Evolutionary conservation across 257 asterid genomes (phyloP), one percentile per base, ranked within the genome.

Genomic region (Eustoma russellianum): DNA sequence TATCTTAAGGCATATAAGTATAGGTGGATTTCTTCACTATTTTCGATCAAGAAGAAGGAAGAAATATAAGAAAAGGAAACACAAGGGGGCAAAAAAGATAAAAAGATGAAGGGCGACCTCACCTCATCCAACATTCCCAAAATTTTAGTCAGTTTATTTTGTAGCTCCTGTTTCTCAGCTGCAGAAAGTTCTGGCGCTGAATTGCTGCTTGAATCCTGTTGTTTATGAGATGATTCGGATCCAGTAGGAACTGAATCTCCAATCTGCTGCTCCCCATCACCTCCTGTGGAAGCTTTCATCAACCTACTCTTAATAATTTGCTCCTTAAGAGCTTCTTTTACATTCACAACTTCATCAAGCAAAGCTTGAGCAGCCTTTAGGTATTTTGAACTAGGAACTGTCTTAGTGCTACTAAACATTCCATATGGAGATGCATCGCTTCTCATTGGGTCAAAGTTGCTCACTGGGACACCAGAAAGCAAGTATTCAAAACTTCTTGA

Each of bases 81-180:
- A 46, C 14, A 24, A 2, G 38, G 14, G 2, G n/a, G n/a, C n/a
- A n/a, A n/a, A n/a, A 28, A 24, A 46, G 1, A 7, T 7, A 9
- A 50, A 51, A 24, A n/a, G 33, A 4, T 24, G 30, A 24, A 24
- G 30, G 30, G 46, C 53, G 50, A 15, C 48, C 83, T 72, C 60
- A 88, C 97, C 93, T 83, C 93, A 41, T 83, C 97, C 71, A 81
- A 61, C 95, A 89, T 85, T 5, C 85, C 64, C 61, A 86, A 64
- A 75, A 89, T 94, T 79, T 83, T 83, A 3, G 86, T 57, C 53
- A 75, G 48, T 71, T 79, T 85, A 64, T 71, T 81, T 33, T 83
- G 95, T 74, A 79, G 15, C 10, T 85, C 95, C 63, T 83, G 92
- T 68, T 83, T 88, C 56, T 89, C 97, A 41, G 87, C 73, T 6